Base-by-base conservation (phyloP, 176 grass and related monocot genomes). In the Oryza meyeriana region DNA sequence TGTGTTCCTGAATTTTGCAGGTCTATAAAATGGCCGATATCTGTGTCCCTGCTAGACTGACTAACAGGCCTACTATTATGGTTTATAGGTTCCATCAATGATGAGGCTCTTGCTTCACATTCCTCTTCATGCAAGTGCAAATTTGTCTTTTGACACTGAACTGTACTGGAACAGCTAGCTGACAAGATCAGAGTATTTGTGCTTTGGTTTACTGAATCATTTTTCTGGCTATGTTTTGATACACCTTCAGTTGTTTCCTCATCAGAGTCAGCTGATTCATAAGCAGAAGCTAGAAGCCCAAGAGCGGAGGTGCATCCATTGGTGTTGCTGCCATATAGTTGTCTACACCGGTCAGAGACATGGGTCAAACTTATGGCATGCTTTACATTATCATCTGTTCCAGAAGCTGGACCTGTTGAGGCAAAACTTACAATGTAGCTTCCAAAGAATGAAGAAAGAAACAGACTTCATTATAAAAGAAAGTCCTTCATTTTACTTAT, bases 271-370 rank as follows among this genome's bases (percentile, higher is more conserved):
- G 96, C 94, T 44, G 79, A 84, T 4, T 76, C 85, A 80, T 99
- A 99, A 40, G 91, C 87, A 74, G 96, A 95, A 91, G 93, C 93
- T 71, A 99, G 80, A 85, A 99, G 93, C 72, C 90, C 89, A 66
- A 99, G 91, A 66, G 96, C 96, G 61, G 92, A 91, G 69, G 69
- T 75, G 26, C 75, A 66, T 69, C 76, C 66, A 74, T 65, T 68
- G 44, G 78, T 81, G 34, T 48, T 83, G 47, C 81, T 88, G 35
- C 63, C 66, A 67, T 89, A 91, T 50, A 92, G 72, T 79, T 87
- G 50, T 47, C 63, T 61, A 87, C 86, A 80, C 24, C 79, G 71
- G 69, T 90, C 93, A 69, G 76, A 84, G 59, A 88, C 88, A 79
- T 91, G 90, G 58, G 41, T 29, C 66, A 85, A 86, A 87, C 64